Base-by-base conservation (phyloP, 345 rosid genomes). In the Acer negundo region DNA sequence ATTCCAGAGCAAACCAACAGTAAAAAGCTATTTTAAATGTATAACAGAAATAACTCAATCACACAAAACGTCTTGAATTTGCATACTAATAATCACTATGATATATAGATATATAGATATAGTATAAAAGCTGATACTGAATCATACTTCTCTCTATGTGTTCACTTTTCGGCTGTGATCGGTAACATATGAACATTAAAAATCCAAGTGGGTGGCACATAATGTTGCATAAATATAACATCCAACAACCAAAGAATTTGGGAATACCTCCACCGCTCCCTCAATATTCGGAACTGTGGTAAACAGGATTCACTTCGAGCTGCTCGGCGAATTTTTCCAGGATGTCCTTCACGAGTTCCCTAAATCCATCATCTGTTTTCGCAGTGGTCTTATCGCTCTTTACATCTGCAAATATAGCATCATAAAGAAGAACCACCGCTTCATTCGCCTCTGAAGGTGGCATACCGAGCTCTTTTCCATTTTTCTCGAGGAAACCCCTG, bases 391-490 rank as follows among this genome's bases (percentile, higher is more conserved):
- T 78, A 73, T 23, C 72, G 38, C 56, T 79, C 62, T 59, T 83
- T 44, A 83, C 56, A 47, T 82, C 88, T 40, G 89, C 77, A 62
- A 91, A 87, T 56, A 90, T 84, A 1, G 82, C 83, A 73, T 89
- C 91, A 26, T 93, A 93, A 17, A 93, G 86, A 83, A 80, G 86
- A 80, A 66, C 38, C 62, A 80, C 87, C 8, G 92, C 75, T 68
- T 93, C 97, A 12, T 87, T 89, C 51, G 89, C 85, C 78, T 92
- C 84, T 19, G 85, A 31, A 26, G 91, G 91, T 44, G 98, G 98
- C 87, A 94, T 81, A 24, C 98, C 98, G 47, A 89, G 71, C 75
- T 91, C 90, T 55, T 79, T 78, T 17, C 93, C 94, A 17, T 85
- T 89, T 77, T 84, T 67, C 82, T 85, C 85, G 31, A 94, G 84